Conservation (phyloP, 2,329 filamentous ascomycete species). For the Clarireedia hainanense region DNA sequence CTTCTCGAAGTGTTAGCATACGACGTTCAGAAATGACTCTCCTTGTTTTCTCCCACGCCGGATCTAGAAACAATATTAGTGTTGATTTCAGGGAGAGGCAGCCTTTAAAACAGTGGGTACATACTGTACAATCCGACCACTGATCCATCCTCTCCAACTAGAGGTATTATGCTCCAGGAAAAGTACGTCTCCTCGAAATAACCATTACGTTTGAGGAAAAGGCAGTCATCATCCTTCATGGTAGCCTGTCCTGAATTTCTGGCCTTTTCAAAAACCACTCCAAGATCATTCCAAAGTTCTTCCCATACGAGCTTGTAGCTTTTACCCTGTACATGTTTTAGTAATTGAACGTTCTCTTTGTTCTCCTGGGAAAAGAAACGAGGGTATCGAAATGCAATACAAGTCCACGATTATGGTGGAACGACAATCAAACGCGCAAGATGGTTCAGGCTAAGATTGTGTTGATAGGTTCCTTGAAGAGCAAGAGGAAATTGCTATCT, state of each 20-base stretch:
- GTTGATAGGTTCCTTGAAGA: too few species aligned
- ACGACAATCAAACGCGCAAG: too few species aligned
- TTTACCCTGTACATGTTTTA: constrained; percentile 39
- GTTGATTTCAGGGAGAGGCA: too few species aligned
- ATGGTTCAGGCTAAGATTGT: too few species aligned
- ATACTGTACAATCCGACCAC: constrained; percentile 56
- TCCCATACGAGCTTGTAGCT: constrained; percentile 59
- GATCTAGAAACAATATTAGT: constrained; percentile 40
- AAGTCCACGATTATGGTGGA: too few species aligned
- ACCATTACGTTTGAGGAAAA: constrained; percentile 63
- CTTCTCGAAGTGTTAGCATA: constrained; percentile 71
- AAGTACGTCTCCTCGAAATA: constrained; percentile 76
- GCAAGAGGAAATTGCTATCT: not conserved
- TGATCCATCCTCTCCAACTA: constrained; percentile 65
- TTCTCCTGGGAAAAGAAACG: too few species aligned
- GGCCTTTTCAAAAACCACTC: constrained; percentile 60
- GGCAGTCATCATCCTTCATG: constrained; percentile 75
- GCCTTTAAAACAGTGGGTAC: not conserved
- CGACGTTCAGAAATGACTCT: constrained; percentile 70
- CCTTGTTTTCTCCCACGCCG: constrained; percentile 72
- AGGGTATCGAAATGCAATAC: too few species aligned
- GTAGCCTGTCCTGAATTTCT: constrained; percentile 65
- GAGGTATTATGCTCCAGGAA: constrained; percentile 59
- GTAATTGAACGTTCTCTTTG: too few species aligned
- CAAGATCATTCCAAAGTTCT: constrained; percentile 67